phyloP scores from a whole-genome alignment of 192 early-diverging fungal genomes.

The Dispira simplex region DNA sequence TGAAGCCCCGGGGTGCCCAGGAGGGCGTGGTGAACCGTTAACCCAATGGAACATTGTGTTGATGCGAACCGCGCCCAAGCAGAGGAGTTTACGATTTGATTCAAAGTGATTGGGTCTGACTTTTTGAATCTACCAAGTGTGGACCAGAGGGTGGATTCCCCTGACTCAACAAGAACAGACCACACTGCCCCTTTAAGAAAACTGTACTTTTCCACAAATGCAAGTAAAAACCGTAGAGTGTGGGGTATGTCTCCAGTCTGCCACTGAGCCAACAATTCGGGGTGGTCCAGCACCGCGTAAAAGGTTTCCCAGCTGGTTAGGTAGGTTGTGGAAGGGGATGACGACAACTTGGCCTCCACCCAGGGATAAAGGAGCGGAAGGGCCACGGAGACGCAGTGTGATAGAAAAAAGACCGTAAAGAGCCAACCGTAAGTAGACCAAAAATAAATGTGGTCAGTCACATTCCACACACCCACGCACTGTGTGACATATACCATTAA shows the following conservation, averaged over 20 bases:
- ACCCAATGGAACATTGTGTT: too few relatives aligned
- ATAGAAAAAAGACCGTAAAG: constrained; percentile 27
- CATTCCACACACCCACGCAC: constrained; percentile 24
- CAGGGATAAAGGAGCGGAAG: constrained; percentile 28
- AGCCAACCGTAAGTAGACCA: constrained; percentile 33
- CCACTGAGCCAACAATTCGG: constrained; percentile 27
- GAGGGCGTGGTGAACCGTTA: too few relatives aligned
- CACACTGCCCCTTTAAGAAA: constrained; percentile 28
- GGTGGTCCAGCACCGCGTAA: constrained; percentile 28
- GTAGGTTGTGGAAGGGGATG: constrained; percentile 23
- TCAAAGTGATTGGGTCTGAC: too few relatives aligned
- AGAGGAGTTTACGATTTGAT: too few relatives aligned
- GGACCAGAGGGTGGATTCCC: too few relatives aligned
- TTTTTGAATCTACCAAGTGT: too few relatives aligned
- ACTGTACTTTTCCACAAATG: constrained; percentile 34
- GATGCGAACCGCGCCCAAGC: too few relatives aligned
- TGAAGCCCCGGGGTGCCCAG: background rate
- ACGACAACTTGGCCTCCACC: constrained; percentile 17
- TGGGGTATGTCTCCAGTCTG: constrained; percentile 28
- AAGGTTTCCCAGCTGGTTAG: constrained; percentile 26
- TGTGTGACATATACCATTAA: constrained; percentile 31
- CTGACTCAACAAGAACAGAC: too few relatives aligned
- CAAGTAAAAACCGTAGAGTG: constrained; percentile 28
- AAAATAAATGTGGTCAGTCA: constrained; percentile 17
- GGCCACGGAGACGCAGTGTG: constrained; percentile 27